phyloP scores from a whole-genome alignment of 2,329 filamentous ascomycete species.

The Claviceps pusilla region DNA sequence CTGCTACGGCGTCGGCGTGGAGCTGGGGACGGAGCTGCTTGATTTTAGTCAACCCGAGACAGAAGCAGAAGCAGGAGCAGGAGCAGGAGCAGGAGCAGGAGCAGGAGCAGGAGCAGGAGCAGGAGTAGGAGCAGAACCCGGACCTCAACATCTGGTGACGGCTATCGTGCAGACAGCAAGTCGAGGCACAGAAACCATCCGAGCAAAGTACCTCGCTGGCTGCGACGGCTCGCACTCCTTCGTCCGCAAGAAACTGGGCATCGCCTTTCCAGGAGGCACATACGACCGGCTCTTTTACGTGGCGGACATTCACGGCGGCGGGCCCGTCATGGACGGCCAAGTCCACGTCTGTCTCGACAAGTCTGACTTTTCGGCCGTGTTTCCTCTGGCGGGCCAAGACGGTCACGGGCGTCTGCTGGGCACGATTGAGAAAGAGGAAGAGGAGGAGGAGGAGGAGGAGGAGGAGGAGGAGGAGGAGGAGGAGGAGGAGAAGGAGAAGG shows the following conservation, averaged over 20 bases:
- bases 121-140: conserved; percentile 23
- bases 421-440: neutral
- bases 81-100: conserved; percentile 21
- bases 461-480: neutral
- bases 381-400: neutral
- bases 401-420: neutral
- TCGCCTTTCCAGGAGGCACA: neutral
- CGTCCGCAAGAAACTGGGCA: conserved; percentile 1
- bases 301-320: neutral
- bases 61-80: conserved; percentile 31
- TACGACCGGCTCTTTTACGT: conserved; percentile 2
- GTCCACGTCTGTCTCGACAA: conserved; percentile 1
- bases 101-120: conserved; percentile 22
- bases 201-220: conserved; percentile 9
- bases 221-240: conserved; percentile 1
- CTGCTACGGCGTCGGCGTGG: neutral
- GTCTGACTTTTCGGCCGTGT: conserved; percentile 1
- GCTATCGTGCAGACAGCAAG: conserved; percentile 8
- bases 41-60: conserved; percentile 28
- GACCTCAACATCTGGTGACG: conserved; percentile 15
- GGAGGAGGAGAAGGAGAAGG: too few species aligned
- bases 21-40: conserved; percentile 23
- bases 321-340: conserved; percentile 1
- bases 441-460: too few species aligned
- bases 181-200: conserved; percentile 15